Evolutionary conservation across 306 rosid genomes (phyloP).

Genomic region (Malus domestica): ASM211411v1 NC_041801.1:10298001-10298500

Average conservation of each 20-base stretch:
- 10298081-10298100: slow-evolving; percentile 53
- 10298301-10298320: slow-evolving; percentile 67
- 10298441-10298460: not conserved
- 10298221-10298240: slow-evolving; percentile 46
- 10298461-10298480: not conserved
- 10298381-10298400: not conserved
- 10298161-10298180: slow-evolving; percentile 28
- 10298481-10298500: not conserved
- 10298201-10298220: slow-evolving; percentile 61
- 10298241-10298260: slow-evolving; percentile 49
- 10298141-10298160: slow-evolving; percentile 56
- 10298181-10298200: slow-evolving; percentile 43
- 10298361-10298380: not conserved
- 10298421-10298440: not conserved
- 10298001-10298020: slow-evolving; percentile 60
- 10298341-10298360: slow-evolving; percentile 41
- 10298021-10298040: slow-evolving; percentile 30
- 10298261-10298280: slow-evolving; percentile 23
- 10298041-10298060: slow-evolving; percentile 36
- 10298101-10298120: slow-evolving; percentile 32
- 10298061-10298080: slow-evolving; percentile 40
- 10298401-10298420: not conserved
- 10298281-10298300: slow-evolving; percentile 42
- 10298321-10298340: slow-evolving; percentile 46
- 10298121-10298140: slow-evolving; percentile 49